Percentiles rank a stretch among this genome's conserved stretches.
Evolutionary conservation across 2,329 filamentous ascomycete species (phyloP).

Genomic region (Xylaria hypoxylon): DNA sequence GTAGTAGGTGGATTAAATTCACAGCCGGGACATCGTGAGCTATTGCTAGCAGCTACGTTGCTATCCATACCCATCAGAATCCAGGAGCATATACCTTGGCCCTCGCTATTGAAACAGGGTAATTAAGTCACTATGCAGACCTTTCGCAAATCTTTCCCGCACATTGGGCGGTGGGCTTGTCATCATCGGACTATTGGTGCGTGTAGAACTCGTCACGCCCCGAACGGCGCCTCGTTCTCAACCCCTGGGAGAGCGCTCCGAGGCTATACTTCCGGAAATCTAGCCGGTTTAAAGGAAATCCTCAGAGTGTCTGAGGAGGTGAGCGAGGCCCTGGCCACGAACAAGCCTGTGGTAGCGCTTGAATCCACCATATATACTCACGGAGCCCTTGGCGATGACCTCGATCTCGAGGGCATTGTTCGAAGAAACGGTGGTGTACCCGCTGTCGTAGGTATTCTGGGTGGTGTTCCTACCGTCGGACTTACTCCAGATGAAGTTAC

Average conservation of each 20-base stretch:
- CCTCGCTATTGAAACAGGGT: neutral
- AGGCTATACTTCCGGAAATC: slow-evolving; percentile 36
- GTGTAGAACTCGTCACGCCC: slow-evolving; percentile 15
- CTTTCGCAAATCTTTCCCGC: slow-evolving; percentile 32
- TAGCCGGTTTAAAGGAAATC: slow-evolving; percentile 57
- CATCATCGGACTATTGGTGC: slow-evolving; percentile 13
- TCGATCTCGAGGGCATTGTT: slow-evolving; percentile 82
- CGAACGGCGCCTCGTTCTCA: slow-evolving; percentile 31
- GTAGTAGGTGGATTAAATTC: neutral
- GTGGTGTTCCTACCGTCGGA: slow-evolving; percentile 85
- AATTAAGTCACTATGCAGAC: slow-evolving; percentile 35
- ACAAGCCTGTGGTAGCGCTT: slow-evolving; percentile 87
- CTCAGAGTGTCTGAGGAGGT: slow-evolving; percentile 86
- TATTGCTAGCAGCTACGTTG: neutral
- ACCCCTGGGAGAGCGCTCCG: slow-evolving; percentile 31
- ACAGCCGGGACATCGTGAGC: neutral
- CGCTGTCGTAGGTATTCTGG: slow-evolving; percentile 88
- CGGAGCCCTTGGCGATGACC: slow-evolving; percentile 79
- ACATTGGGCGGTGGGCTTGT: slow-evolving; percentile 26
- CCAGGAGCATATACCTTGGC: neutral
- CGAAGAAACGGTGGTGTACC: slow-evolving; percentile 85
- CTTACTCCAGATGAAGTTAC: slow-evolving; percentile 78
- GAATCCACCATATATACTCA: slow-evolving; percentile 99
- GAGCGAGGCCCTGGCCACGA: slow-evolving; percentile 76
- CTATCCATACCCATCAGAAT: neutral